Conservation (phyloP, 1,284 basidiomycete genomes). For the Ustilago loliicola region DNA sequence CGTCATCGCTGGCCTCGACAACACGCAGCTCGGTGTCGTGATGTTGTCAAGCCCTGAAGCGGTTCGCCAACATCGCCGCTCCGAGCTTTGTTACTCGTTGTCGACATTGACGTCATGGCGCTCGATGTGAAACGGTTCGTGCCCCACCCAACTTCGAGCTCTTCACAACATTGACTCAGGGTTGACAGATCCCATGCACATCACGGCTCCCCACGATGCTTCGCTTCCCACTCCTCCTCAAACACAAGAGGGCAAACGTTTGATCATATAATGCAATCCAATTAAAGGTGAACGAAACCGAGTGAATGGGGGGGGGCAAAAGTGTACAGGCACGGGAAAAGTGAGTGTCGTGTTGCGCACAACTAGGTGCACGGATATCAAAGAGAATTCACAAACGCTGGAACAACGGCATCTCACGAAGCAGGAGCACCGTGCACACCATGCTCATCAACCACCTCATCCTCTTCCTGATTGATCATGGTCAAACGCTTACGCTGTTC, state of each 20-base stretch:
- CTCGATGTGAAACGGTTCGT: not conserved
- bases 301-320: not conserved
- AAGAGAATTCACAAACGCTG: not conserved
- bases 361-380: not conserved
- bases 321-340: not conserved
- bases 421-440: not conserved
- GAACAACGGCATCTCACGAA: not conserved
- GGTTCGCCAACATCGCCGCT: not conserved
- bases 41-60: not conserved
- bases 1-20: not conserved
- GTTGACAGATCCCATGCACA: not conserved
- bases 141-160: not conserved
- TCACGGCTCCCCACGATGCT: not conserved
- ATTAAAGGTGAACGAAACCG: constrained; percentile 6
- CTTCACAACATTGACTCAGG: not conserved
- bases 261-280: constrained; percentile 8
- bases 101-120: not conserved
- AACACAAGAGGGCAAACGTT: not conserved
- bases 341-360: not conserved
- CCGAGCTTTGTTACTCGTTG: not conserved
- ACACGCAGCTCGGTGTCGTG: not conserved
- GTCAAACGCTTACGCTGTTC: constrained; percentile 43
- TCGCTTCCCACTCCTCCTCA: not conserved
- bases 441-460: constrained; percentile 26
- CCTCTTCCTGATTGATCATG: constrained; percentile 51